phyloP scores from a whole-genome alignment of 1,284 basidiomycete genomes.

The Cryptococcus wingfieldii region DNA sequence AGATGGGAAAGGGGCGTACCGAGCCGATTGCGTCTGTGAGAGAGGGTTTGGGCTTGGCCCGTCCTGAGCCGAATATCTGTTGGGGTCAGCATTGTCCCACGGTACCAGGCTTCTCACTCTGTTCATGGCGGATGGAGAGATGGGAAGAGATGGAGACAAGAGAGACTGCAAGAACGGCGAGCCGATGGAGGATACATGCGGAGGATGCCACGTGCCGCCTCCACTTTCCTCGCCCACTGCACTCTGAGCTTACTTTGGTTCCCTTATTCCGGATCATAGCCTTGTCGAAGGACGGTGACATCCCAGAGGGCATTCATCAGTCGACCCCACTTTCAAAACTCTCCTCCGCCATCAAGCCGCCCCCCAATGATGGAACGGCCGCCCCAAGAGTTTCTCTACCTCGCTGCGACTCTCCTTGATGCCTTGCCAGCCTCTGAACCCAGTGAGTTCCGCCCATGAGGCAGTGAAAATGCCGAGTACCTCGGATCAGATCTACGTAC shows the following conservation, averaged over 20 bases:
- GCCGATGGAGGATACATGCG: not conserved
- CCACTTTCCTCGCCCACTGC: too few species aligned
- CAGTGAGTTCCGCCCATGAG: conserved; percentile 2
- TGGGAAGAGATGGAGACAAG: not conserved
- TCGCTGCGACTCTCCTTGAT: conserved; percentile 26
- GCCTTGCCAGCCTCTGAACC: conserved; percentile 17
- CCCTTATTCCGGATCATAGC: too few species aligned
- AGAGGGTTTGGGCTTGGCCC: conserved; percentile 66
- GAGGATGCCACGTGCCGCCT: not conserved
- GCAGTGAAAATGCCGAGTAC: not conserved
- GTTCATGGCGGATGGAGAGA: conserved; percentile 27
- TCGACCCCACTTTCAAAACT: not conserved
- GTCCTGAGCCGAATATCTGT: conserved; percentile 71
- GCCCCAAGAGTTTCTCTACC: conserved; percentile 21
- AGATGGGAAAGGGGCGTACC: conserved; percentile 51
- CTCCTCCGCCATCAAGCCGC: not conserved
- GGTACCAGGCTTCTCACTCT: conserved; percentile 22
- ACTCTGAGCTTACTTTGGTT: too few species aligned
- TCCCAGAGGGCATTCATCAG: not conserved
- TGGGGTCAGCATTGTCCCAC: conserved; percentile 1
- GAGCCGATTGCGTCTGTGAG: conserved; percentile 88
- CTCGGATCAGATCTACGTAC: not conserved
- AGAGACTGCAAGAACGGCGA: not conserved
- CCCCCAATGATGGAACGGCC: not conserved
- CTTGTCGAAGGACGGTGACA: not conserved